Evolutionary conservation across 352 stramenopile species (phyloP).

Genomic region (Globisporangium acanthophoron): DNA sequence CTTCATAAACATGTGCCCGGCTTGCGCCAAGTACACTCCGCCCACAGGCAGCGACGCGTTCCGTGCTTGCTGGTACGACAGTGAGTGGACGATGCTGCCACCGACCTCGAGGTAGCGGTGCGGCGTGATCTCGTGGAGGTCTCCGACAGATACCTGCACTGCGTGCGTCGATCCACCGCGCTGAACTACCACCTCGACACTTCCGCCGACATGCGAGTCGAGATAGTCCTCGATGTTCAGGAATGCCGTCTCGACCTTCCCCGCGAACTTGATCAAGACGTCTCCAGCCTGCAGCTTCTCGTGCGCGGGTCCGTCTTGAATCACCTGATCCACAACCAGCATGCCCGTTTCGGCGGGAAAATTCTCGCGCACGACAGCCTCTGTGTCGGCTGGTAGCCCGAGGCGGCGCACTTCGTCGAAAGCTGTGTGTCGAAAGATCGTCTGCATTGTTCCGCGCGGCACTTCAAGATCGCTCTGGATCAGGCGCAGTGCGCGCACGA

Average conservation of each 20-base stretch:
- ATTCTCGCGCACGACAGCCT: constrained; percentile 57
- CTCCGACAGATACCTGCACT: constrained; percentile 42
- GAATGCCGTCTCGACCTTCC: constrained; percentile 76
- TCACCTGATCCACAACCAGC: constrained; percentile 86
- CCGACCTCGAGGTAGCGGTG: constrained; percentile 82
- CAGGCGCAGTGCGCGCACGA: constrained; percentile 68
- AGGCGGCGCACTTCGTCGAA: constrained; percentile 88
- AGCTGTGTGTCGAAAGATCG: constrained; percentile 85
- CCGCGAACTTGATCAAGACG: constrained; percentile 79
- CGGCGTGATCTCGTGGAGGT: constrained; percentile 83
- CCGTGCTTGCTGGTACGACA: constrained; percentile 86
- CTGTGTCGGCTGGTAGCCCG: constrained; percentile 59
- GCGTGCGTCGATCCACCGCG: constrained; percentile 54
- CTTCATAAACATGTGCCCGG: constrained; percentile 90
- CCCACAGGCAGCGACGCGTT: constrained; percentile 76
- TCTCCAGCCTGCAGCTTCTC: constrained; percentile 79
- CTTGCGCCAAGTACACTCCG: constrained; percentile 80
- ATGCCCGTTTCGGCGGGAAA: constrained; percentile 86
- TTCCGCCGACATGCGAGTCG: constrained; percentile 63
- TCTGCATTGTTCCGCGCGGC: constrained; percentile 80
- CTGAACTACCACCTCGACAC: constrained; percentile 68
- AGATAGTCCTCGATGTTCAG: constrained; percentile 73
- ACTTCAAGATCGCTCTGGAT: constrained; percentile 55
- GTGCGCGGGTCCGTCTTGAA: constrained; percentile 73
- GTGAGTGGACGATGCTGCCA: constrained; percentile 80